phyloP scores from a whole-genome alignment of 108 stramenopile genomes.

The Nitzschia palea region DNA sequence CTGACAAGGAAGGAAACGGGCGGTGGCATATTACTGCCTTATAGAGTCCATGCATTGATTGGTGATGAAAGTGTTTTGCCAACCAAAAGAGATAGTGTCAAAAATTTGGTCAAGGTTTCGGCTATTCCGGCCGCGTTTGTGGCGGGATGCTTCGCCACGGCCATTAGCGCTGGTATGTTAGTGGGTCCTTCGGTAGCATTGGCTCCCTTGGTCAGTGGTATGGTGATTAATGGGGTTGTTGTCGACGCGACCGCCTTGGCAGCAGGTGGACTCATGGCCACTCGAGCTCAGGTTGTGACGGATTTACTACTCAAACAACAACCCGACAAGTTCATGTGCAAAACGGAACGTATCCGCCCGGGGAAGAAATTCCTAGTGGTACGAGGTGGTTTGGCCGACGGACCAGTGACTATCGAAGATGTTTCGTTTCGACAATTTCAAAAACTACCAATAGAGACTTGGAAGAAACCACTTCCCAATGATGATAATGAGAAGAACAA shows the following conservation, averaged over 20 bases:
- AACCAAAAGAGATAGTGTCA: slow-evolving; percentile 28
- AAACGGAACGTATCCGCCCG: slow-evolving; percentile 28
- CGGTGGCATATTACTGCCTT: slow-evolving; percentile 30
- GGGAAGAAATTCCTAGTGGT: slow-evolving; percentile 34
- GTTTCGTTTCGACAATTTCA: slow-evolving; percentile 10
- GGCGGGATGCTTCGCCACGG: slow-evolving; percentile 32
- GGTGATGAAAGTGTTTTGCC: slow-evolving; percentile 45
- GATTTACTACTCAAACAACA: slow-evolving; percentile 32
- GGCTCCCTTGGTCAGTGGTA: slow-evolving; percentile 42
- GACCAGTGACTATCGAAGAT: slow-evolving; percentile 32
- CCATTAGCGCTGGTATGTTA: slow-evolving; percentile 40
- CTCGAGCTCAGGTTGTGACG: slow-evolving; percentile 31
- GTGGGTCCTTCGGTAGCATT: slow-evolving; percentile 47
- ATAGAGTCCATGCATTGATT: slow-evolving; percentile 43
- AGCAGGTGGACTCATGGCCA: slow-evolving; percentile 39
- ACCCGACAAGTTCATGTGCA: slow-evolving; percentile 38
- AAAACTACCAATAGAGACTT: neutral
- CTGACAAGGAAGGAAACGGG: slow-evolving; percentile 34
- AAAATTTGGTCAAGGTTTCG: slow-evolving; percentile 32
- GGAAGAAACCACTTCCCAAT: slow-evolving; percentile 8
- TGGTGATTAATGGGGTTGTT: slow-evolving; percentile 51
- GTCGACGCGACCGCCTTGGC: slow-evolving; percentile 51
- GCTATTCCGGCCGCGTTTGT: slow-evolving; percentile 53
- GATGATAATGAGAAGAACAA: neutral
- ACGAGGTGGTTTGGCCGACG: slow-evolving; percentile 42